Evolutionary conservation across 1,284 basidiomycete genomes (phyloP).

Genomic region (Trichosporon sp.): DNA sequence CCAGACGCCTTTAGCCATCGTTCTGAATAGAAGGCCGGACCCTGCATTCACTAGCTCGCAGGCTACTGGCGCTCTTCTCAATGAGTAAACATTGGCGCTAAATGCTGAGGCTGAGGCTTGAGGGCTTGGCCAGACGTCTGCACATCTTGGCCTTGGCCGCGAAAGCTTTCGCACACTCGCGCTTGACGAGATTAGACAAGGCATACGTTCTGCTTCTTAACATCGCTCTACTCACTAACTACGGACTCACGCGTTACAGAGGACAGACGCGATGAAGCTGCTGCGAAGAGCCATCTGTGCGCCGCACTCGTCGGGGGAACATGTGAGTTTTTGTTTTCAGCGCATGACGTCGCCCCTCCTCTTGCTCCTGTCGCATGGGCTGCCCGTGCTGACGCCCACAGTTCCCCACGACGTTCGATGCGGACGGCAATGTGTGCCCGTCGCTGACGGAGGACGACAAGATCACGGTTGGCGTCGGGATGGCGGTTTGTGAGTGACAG

Average conservation of each 20-base stretch:
- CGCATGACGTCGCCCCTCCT: not conserved
- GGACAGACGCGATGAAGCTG: not conserved
- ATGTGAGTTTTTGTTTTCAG: not conserved
- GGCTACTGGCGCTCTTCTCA: not conserved
- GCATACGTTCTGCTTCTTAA: not conserved
- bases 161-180: not conserved
- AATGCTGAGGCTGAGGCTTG: not conserved
- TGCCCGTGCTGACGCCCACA: constrained; percentile 8
- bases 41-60: not conserved
- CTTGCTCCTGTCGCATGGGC: not conserved
- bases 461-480: constrained; percentile 23
- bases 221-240: not conserved
- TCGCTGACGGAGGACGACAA: constrained; percentile 24
- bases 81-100: not conserved
- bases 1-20: not conserved
- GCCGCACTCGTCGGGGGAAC: not conserved
- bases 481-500: constrained; percentile 26
- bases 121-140: not conserved
- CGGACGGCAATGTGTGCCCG: constrained; percentile 29
- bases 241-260: not conserved
- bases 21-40: not conserved
- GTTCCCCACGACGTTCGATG: constrained; percentile 31
- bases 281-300: not conserved
- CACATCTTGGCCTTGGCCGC: not conserved
- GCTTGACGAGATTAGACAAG: not conserved